Conservation (phyloP, 257 asterid species). For the Marsdenia floribunda region DNA sequence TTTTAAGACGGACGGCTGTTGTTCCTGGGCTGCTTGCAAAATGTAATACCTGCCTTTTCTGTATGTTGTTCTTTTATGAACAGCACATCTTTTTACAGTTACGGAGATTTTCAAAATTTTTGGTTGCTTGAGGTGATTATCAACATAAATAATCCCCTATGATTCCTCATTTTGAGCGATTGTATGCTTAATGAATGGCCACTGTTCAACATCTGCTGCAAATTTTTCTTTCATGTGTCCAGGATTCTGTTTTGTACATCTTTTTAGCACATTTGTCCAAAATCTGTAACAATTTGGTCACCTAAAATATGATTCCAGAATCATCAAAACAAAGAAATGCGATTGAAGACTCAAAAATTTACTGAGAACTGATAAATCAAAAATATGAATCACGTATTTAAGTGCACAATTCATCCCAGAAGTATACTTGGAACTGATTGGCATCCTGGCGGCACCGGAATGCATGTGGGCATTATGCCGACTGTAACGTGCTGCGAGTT, state of each 20-base stretch:
- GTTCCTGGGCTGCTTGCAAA: constrained; percentile 3
- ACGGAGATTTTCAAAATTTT: background rate
- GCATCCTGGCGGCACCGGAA: background rate
- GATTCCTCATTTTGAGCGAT: background rate
- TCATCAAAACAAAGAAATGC: background rate
- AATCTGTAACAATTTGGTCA: background rate
- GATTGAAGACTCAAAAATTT: background rate
- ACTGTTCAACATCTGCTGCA: background rate
- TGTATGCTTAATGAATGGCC: background rate
- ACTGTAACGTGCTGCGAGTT: background rate
- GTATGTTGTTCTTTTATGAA: background rate
- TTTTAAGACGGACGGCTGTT: background rate
- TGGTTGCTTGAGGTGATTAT: background rate
- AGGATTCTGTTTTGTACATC: background rate
- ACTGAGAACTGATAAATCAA: too few relatives aligned
- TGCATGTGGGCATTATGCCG: background rate
- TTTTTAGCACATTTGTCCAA: background rate
- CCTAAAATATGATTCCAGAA: background rate
- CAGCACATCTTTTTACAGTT: background rate
- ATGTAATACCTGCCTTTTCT: background rate
- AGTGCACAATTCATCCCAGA: background rate
- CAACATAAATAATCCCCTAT: background rate
- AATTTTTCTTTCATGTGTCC: background rate
- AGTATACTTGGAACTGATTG: too few relatives aligned
- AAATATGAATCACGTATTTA: too few relatives aligned